Evolutionary conservation across 164 flowering plant species (phyloP).

Genomic region (Dillenia turbinata): DNA sequence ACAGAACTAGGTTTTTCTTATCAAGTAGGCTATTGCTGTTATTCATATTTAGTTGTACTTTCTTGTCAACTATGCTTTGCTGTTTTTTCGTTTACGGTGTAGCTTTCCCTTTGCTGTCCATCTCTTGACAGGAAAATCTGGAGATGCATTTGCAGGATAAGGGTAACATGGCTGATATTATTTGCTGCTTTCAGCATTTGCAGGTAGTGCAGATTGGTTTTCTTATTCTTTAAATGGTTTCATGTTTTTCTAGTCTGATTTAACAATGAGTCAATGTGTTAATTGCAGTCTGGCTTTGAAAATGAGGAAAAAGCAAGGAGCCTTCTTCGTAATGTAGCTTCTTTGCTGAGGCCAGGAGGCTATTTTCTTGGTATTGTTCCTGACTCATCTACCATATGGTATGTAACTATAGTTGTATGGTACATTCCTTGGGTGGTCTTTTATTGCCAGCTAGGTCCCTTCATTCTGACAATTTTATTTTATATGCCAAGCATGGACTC

Average conservation of each 20-base stretch:
- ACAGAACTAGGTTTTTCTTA: too few species aligned
- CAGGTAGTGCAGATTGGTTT: conserved; percentile 42
- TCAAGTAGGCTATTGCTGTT: neutral
- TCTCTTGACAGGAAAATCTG: conserved; percentile 54
- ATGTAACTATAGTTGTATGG: conserved; percentile 19
- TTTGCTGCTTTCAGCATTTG: conserved; percentile 91
- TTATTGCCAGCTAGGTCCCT: too few species aligned
- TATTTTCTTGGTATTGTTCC: conserved; percentile 96
- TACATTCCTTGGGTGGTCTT: too few species aligned
- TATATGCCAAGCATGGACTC: too few species aligned
- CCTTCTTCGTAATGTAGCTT: conserved; percentile 78
- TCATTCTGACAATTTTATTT: too few species aligned
- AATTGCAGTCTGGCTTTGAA: conserved; percentile 74
- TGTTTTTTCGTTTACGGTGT: neutral
- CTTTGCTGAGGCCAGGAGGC: conserved; percentile 90
- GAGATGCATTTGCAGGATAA: conserved; percentile 49
- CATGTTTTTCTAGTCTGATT: neutral
- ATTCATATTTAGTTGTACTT: neutral
- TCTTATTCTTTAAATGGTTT: neutral
- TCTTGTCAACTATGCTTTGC: too few species aligned
- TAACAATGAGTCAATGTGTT: neutral
- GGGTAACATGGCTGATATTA: conserved; percentile 58
- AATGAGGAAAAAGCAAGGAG: conserved; percentile 81
- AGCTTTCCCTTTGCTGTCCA: neutral
- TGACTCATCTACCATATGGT: conserved; percentile 99